Base-by-base conservation (phyloP, 228 moss, liverwort and hornwort species). In the Sphagnum fallax region DNA sequence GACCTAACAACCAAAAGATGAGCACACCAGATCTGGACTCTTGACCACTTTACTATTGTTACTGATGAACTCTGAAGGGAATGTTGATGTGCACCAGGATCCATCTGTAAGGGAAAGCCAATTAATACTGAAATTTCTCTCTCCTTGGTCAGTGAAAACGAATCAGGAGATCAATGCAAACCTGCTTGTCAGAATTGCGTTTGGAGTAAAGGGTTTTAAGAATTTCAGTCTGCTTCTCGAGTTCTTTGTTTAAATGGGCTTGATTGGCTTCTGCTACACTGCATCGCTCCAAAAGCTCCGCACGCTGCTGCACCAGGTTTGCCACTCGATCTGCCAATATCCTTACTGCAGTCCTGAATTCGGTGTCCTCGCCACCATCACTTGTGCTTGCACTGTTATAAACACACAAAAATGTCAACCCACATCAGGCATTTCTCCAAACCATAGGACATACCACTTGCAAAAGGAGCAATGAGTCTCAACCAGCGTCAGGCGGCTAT, bases 261-360 rank as follows among this genome's bases (percentile, higher is more conserved):
- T 90, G 94, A 59, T 86, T 92, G 61, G 80, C 79, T 75, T 98
- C 98, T 65, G 89, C 90, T 64, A 83, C 75, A 5, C 78, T 83
- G 78, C 98, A 98, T 53, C 92, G 94, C 72, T 94, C 92, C 79
- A 98, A 47, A 61, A 98, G 87, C 81, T 93, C 94, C n/a, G 70
- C 81, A 9, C 91, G 88, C 82, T 94, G 92, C 74, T 89, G 90
- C 70, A 81, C 91, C 51, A 98, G 79, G n/a, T 81, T 82, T 69
- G 87, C 92, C 52, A 94, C 89, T 60, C 89, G 90, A 64, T 98
- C 98, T 52, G 90, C 93, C 67, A 98, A 84, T n/a, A 91, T 80
- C 73, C 84, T 85, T 52, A 98, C 89, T 51, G 94, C 88, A 66
- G 83, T 86, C 73, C 92, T 87, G 15, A 92, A 98, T 73, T 98